phyloP scores from a whole-genome alignment of 2,329 filamentous ascomycete species.

The Raffaelea albimanens region DNA sequence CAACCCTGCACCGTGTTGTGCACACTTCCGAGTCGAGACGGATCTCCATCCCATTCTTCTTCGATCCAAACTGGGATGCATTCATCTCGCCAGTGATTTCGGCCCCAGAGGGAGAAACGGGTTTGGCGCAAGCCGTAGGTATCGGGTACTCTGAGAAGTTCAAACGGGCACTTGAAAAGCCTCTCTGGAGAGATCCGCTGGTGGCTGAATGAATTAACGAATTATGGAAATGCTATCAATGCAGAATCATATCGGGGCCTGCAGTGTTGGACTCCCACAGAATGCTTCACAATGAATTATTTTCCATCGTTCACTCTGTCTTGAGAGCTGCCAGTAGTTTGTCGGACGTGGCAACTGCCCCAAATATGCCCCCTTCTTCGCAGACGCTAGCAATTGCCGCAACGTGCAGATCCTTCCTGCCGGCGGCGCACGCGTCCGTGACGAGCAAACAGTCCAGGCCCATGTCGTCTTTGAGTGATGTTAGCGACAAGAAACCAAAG shows the following conservation, averaged over 20 bases:
- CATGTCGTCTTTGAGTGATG: constrained; percentile 3
- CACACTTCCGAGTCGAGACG: too few relatives aligned
- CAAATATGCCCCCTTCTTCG: constrained; percentile 10
- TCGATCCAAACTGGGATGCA: too few relatives aligned
- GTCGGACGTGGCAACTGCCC: constrained; percentile 4
- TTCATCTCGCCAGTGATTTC: too few relatives aligned
- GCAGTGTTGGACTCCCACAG: too few relatives aligned
- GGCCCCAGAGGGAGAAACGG: too few relatives aligned
- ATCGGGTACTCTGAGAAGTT: not conserved
- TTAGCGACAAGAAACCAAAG: not conserved
- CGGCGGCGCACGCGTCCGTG: constrained; percentile 6
- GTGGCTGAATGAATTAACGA: too few relatives aligned
- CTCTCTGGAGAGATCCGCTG: not conserved
- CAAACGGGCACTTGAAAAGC: not conserved
- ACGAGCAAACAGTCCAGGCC: constrained; percentile 9
- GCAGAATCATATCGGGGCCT: too few relatives aligned
- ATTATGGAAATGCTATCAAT: too few relatives aligned
- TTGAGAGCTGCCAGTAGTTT: not conserved
- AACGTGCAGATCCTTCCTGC: constrained; percentile 4
- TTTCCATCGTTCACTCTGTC: not conserved
- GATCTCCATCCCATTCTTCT: too few relatives aligned
- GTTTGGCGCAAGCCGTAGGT: too few relatives aligned
- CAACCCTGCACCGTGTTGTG: too few relatives aligned
- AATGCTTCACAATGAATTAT: too few relatives aligned
- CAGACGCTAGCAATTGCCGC: constrained; percentile 5